Conservation (phyloP, 1,284 basidiomycete species). For the Cronartium quercuum region DNA sequence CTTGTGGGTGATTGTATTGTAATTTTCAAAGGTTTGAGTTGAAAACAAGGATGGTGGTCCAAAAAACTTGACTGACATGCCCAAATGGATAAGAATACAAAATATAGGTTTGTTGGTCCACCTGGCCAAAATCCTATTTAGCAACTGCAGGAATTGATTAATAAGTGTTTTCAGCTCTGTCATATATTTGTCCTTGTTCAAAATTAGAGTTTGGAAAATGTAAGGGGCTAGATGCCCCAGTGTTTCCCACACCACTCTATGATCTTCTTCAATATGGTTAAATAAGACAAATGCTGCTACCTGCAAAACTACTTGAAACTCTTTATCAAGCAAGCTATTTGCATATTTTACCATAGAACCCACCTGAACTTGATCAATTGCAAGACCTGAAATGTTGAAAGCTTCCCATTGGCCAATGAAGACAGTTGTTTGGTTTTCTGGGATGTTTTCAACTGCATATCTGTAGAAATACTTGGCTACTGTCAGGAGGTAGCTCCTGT, state of each 20-base stretch:
- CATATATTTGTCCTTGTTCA: constrained; percentile 47
- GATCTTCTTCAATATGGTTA: constrained; percentile 43
- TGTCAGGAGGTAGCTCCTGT: too few relatives aligned
- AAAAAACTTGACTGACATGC: constrained; percentile 36
- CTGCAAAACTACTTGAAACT: constrained; percentile 51
- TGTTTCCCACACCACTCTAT: constrained; percentile 48
- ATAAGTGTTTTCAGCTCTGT: constrained; percentile 44
- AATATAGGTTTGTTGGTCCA: constrained; percentile 54
- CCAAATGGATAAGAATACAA: constrained; percentile 44
- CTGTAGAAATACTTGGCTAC: too few relatives aligned
- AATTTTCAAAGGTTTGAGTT: neutral
- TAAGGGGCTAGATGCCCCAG: constrained; percentile 49
- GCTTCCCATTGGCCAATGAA: neutral
- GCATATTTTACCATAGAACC: neutral
- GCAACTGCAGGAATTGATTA: constrained; percentile 47
- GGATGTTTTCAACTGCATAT: too few relatives aligned
- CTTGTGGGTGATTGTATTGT: neutral
- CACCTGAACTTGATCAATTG: neutral
- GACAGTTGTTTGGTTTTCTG: too few relatives aligned
- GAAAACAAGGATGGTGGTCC: neutral
- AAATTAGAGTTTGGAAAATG: constrained; percentile 51
- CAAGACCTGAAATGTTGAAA: neutral
- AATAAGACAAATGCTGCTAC: constrained; percentile 51
- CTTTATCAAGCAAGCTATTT: constrained; percentile 46
- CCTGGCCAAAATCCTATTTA: constrained; percentile 45